Base-by-base conservation (phyloP, 2,329 filamentous ascomycete genomes). In the Colletotrichum truncatum region DNA sequence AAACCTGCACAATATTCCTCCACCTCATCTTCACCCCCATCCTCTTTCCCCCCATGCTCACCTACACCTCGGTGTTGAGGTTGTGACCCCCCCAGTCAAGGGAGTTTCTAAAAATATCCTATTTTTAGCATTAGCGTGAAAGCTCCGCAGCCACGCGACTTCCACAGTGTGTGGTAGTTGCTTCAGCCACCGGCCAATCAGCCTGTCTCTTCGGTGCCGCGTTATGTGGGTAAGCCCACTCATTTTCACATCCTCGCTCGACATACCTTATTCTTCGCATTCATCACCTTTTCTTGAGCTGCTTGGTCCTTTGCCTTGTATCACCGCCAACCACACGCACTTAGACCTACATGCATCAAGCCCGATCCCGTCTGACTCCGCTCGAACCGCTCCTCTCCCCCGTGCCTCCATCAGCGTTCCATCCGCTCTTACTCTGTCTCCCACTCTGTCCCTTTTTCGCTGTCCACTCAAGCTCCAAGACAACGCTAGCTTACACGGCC, bases 101-200 rank as follows among this genome's bases (percentile, higher is more conserved):
- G 56, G n/a, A 12, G 41, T 34, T 64, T 58, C 59, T 64, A 67
- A 67, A 65, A 65, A 67, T 56, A 65, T 30, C 48, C 55, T 67
- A 65, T 61, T 65, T 67, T 67, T 65, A 65, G 61, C 54, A 60
- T 21, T 51, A 38, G 54, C 54, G 39, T 56, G 39, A 25, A 21
- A 48, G 16, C 63, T 56, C 63, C 43, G 60, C 54, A 53, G 53
- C 60, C 64, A 64, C 63, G 57, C 52, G 63, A 63, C 52, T 36
- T 57, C 45, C 38, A 49, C 46, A 10, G 26, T 16, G 32, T 41
- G n/a, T 43, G n/a, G n/a, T 16, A 21, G 25, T 32, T 32, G 18
- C 23, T 34, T 23, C 14, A 21, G 18, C 11, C 38, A n/a, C 34
- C 39, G 16, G 9, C 65, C 65, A 65, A 61, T 61, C 34, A 48